Percentiles rank a stretch among this genome's conserved stretches.
Conservation (phyloP, 148 eudicot species). For the Vaccinium vitisidaea region DNA sequence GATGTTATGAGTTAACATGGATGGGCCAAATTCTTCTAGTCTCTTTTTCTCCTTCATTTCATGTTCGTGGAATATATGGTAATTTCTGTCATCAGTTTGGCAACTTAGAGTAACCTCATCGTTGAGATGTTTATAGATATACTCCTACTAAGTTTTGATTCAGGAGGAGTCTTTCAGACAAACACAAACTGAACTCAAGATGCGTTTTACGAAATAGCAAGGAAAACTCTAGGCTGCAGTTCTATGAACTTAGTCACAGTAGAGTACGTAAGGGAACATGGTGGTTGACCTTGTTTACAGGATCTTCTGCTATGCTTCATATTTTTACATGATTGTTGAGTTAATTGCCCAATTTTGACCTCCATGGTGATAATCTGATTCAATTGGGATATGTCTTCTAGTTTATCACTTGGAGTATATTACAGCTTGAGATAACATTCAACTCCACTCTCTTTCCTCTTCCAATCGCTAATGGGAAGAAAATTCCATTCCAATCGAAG, state of each 20-base stretch:
- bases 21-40: background rate
- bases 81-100: background rate
- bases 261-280: background rate
- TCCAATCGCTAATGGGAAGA: background rate
- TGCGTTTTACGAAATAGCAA: background rate
- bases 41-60: background rate
- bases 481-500: background rate
- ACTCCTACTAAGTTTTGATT: background rate
- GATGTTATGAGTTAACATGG: background rate
- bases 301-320: background rate
- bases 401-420: background rate
- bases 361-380: background rate
- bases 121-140: background rate
- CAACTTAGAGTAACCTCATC: background rate
- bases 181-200: background rate
- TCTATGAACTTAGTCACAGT: background rate
- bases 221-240: background rate
- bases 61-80: background rate
- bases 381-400: background rate
- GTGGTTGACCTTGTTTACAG: background rate
- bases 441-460: background rate
- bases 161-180: background rate
- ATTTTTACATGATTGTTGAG: background rate
- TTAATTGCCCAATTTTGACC: background rate
- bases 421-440: background rate